These are phyloP conservation scores for Plasmodium gallinaceum DNA, from an alignment of 169 alveolate genomes.

Conservation along the genomic window DNA sequence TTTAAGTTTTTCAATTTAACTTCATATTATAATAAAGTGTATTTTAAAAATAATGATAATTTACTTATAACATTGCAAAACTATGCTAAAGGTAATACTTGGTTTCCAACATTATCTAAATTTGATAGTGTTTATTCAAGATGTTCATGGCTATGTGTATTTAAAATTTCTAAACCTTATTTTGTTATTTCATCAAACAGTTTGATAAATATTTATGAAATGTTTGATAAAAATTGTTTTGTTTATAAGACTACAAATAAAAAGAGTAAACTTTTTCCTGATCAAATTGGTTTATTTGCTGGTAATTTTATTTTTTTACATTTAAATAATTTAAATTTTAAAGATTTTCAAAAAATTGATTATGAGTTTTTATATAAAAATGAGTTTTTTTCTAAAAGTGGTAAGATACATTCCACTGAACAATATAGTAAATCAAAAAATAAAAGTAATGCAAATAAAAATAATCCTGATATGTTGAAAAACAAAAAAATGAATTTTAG, in stretches of 20 bases:
- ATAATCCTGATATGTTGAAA: not conserved
- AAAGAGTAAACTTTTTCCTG: constrained; percentile 25
- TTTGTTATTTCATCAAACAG: constrained; percentile 75
- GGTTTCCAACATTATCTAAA: constrained; percentile 70
- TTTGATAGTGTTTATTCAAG: constrained; percentile 13
- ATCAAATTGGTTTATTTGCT: constrained; percentile 53
- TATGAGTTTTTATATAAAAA: constrained; percentile 66
- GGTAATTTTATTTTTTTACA: constrained; percentile 60
- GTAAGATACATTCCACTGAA: constrained; percentile 39
- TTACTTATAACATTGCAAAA: constrained; percentile 38
- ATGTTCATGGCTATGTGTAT: constrained; percentile 40
- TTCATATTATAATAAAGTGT: constrained; percentile 47
- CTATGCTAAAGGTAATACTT: constrained; percentile 34
- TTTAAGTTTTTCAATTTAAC: constrained; percentile 53
- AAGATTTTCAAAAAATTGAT: constrained; percentile 46
- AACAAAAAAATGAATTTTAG: not conserved
- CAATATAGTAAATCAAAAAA: constrained; percentile 22
- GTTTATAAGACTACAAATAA: constrained; percentile 57
- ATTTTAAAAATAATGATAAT: constrained; percentile 39
- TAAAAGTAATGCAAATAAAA: constrained; percentile 15
- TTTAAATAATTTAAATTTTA: constrained; percentile 43
- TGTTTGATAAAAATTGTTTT: constrained; percentile 21
- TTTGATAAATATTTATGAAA: constrained; percentile 33
- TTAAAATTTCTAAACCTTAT: constrained; percentile 52
- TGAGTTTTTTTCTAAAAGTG: constrained; percentile 7